Evolutionary conservation across 805 yeast genomes (phyloP).

Genomic region (Candida stauntonica): DNA sequence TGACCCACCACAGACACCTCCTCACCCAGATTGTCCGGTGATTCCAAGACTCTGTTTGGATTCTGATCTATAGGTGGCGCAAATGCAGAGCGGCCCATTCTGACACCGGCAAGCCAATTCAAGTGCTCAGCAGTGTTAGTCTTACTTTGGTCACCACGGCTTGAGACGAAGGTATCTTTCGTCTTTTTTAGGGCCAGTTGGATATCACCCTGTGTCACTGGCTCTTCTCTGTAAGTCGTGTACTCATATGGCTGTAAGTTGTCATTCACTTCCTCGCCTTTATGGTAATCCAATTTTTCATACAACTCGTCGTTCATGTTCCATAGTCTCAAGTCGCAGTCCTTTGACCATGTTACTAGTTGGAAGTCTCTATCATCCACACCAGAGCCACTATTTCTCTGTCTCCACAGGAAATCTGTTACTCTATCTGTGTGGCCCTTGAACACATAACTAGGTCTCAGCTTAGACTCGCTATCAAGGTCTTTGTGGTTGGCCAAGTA

Average conservation of each 20-base stretch:
- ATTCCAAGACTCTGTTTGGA: slow-evolving; percentile 35
- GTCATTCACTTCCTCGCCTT: slow-evolving; percentile 32
- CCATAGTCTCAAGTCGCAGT: slow-evolving; percentile 83
- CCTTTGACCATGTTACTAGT: slow-evolving; percentile 91
- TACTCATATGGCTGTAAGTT: slow-evolving; percentile 37
- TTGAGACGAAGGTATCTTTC: slow-evolving; percentile 37
- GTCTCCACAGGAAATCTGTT: slow-evolving; percentile 85
- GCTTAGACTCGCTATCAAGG: slow-evolving; percentile 29
- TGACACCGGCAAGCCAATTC: slow-evolving; percentile 91
- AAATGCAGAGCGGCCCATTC: slow-evolving; percentile 40
- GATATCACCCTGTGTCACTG: slow-evolving; percentile 28
- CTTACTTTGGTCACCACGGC: slow-evolving; percentile 29
- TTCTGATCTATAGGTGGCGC: slow-evolving; percentile 25
- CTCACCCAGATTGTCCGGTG: slow-evolving; percentile 73
- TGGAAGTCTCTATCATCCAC: slow-evolving; percentile 80
- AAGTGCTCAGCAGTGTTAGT: slow-evolving; percentile 56
- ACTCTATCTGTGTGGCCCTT: slow-evolving; percentile 83
- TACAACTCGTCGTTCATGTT: slow-evolving; percentile 50
- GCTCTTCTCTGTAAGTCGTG: slow-evolving; percentile 49
- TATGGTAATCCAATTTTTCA: slow-evolving; percentile 40
- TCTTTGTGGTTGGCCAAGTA: slow-evolving; percentile 30
- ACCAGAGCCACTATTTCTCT: slow-evolving; percentile 43
- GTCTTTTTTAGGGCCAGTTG: slow-evolving; percentile 33
- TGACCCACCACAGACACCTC: slow-evolving; percentile 87
- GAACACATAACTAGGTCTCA: slow-evolving; percentile 56